A percentile compares a stretch with the other conserved stretches of the same genome.
phyloP scores from a whole-genome alignment of 140 eudicot species.

The Cichorium intybus region DNA sequence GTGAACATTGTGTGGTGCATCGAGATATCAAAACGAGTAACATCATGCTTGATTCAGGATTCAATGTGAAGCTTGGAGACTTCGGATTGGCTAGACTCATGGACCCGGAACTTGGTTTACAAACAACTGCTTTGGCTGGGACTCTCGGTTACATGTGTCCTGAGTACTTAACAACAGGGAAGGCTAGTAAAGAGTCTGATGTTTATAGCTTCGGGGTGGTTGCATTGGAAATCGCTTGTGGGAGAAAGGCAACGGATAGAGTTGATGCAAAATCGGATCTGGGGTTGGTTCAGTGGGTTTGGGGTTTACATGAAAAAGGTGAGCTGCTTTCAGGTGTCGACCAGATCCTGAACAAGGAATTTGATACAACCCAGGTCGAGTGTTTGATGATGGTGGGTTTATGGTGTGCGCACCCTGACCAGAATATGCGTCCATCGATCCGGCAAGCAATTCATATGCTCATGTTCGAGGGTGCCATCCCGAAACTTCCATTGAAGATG shows the following conservation, averaged over 20 bases:
- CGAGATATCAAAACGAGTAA: conserved; percentile 24
- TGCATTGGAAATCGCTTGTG: conserved; percentile 24
- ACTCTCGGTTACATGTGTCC: conserved; percentile 39
- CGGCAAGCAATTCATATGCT: conserved; percentile 31
- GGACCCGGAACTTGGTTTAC: conserved; percentile 28
- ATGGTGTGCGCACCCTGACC: conserved; percentile 34
- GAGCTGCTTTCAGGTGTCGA: conserved; percentile 1
- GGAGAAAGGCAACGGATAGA: conserved; percentile 16
- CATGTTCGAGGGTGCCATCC: conserved; percentile 12
- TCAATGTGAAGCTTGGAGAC: conserved; percentile 36
- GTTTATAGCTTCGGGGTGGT: conserved; percentile 38
- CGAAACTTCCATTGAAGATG: conserved; percentile 22
- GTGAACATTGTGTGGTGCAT: conserved; percentile 28
- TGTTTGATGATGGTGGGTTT: conserved; percentile 27
- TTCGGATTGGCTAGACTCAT: conserved; percentile 33
- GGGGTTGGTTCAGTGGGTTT: conserved; percentile 29
- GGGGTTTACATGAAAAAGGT: conserved; percentile 15
- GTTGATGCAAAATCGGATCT: not conserved
- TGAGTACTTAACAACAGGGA: conserved; percentile 21
- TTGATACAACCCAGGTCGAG: conserved; percentile 14
- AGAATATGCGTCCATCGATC: conserved; percentile 19
- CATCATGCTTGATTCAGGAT: conserved; percentile 32
- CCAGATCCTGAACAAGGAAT: not conserved
- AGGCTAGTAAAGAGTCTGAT: conserved; percentile 36
- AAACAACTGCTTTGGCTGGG: conserved; percentile 28